Percentiles rank a stretch among this genome's conserved stretches.
phyloP scores from a whole-genome alignment of 257 asterid species.

The Nyctanthes arbortristis region DNA sequence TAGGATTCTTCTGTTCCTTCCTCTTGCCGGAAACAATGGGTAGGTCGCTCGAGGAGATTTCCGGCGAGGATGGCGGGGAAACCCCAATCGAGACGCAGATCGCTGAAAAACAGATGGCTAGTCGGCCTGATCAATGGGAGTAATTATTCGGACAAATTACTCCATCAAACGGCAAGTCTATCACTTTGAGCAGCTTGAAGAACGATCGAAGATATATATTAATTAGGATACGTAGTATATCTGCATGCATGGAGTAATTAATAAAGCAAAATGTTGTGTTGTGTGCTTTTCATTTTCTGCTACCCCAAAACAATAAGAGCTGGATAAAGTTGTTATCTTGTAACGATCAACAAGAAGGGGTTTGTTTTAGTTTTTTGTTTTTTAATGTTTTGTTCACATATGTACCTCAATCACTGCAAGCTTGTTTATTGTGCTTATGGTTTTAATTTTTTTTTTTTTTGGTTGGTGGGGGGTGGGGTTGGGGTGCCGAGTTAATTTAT shows the following conservation, averaged over 20 bases:
- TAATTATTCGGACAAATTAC: not conserved
- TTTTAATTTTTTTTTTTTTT: no score
- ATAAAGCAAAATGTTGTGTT: not conserved
- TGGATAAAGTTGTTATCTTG: not conserved
- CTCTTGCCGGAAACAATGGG: slow-evolving; percentile 44
- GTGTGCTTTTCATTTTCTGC: no score
- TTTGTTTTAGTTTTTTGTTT: no score
- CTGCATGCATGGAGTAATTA: not conserved
- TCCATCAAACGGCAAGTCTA: slow-evolving; percentile 23
- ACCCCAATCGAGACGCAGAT: not conserved
- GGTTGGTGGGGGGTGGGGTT: no score
- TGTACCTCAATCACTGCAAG: no score
- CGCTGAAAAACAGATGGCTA: not conserved
- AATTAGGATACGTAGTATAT: not conserved
- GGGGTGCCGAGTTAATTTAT: no score
- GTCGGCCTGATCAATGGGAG: slow-evolving; percentile 30
- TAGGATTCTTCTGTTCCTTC: slow-evolving; percentile 39
- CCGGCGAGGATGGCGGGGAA: slow-evolving; percentile 35
- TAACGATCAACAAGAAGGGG: no score
- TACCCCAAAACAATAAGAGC: slow-evolving; percentile 20
- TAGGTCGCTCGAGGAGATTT: slow-evolving; percentile 42
- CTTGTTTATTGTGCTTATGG: no score
- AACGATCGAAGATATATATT: not conserved
- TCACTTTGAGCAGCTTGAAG: slow-evolving; percentile 23
- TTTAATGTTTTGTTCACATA: no score